Conservation (phyloP, 2,329 filamentous ascomycete genomes). For the Colletotrichum karsti region DNA sequence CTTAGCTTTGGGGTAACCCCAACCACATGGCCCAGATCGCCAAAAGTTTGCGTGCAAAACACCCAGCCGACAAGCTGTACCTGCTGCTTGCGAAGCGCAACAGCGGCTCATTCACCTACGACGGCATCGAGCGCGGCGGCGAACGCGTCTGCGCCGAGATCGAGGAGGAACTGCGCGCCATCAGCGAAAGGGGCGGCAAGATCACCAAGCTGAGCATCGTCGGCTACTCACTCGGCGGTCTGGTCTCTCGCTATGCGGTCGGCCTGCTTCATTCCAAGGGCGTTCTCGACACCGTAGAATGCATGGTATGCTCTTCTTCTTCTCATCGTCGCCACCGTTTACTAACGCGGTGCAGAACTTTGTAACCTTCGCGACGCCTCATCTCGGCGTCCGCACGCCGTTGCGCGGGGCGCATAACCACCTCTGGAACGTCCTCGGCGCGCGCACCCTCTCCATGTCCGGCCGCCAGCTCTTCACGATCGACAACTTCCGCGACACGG, state of each 20-base stretch:
- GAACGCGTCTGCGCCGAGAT: conserved; percentile 75
- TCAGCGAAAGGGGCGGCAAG: conserved; percentile 69
- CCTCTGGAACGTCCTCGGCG: conserved; percentile 85
- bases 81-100: conserved; percentile 79
- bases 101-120: conserved; percentile 75
- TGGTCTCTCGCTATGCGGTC: conserved; percentile 87
- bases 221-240: conserved; percentile 89
- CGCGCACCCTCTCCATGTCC: conserved; percentile 81
- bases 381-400: conserved; percentile 79
- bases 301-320: conserved; percentile 64
- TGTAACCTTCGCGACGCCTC: conserved; percentile 88
- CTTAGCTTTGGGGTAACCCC: conserved; percentile 81
- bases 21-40: conserved; percentile 75
- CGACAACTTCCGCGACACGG: conserved; percentile 85
- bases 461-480: conserved; percentile 89
- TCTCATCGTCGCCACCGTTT: neutral
- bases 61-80: conserved; percentile 71
- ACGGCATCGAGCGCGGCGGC: conserved; percentile 74
- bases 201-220: conserved; percentile 87
- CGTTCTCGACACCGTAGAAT: conserved; percentile 80
- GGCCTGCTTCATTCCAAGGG: conserved; percentile 85
- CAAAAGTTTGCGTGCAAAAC: conserved; percentile 67
- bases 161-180: conserved; percentile 66
- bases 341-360: conserved; percentile 72
- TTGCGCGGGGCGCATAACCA: conserved; percentile 71